Evolutionary conservation across 1,139 yeast species (phyloP), one percentile per base, ranked within the genome.

Genomic region (Yamadazyma kanchanaburiensis): DNA sequence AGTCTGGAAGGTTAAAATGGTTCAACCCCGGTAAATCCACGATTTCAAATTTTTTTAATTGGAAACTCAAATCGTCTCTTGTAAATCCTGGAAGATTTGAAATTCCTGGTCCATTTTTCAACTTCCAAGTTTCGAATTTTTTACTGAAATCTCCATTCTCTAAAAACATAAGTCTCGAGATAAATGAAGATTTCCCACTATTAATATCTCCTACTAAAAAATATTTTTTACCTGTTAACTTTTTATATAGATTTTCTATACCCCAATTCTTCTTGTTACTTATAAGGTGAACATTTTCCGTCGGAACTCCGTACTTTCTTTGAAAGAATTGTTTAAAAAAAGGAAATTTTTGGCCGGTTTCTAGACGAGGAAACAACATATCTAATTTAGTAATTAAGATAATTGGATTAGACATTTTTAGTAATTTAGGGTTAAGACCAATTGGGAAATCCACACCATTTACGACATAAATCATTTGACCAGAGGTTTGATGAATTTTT

Each of bases 121-220:
- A 6, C 1, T 22, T 22, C 40, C 42, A 43, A 6, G 22, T 27
- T 3, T 24, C 21, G 11, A 30, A 38, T 5, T 31, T 35, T 9
- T 28, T 26, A 14, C 40, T 27, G 10, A 15, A 21, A 15, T 39
- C 44, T 2, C 31, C 24, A 8, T 35, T 31, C 14, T 33, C 22
- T 3, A 23, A 13, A 26, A 28, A 41, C 17, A 43, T 7, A 4
- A 43, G 24, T 23, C 34, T 28, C 4, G 42, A 74, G 3, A 81
- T 66, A 17, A 87, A 49, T 1, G 82, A 66, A 1, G 94, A 77
- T 51, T 87, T 87, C 1, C 96, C 96, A 11, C 77, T 67, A 48
- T 86, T 86, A 7, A 85, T 77, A 40, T 70, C 70, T 2, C 96
- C 96, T 9, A 86, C 60, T 21, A 87, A 53, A 47, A 76, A 81